Percentiles rank a stretch among this genome's conserved stretches.
These are phyloP conservation scores for Bombardia bombarda DNA, from an alignment of 495 filamentous ascomycete genomes.

Conservation along the genomic window DNA sequence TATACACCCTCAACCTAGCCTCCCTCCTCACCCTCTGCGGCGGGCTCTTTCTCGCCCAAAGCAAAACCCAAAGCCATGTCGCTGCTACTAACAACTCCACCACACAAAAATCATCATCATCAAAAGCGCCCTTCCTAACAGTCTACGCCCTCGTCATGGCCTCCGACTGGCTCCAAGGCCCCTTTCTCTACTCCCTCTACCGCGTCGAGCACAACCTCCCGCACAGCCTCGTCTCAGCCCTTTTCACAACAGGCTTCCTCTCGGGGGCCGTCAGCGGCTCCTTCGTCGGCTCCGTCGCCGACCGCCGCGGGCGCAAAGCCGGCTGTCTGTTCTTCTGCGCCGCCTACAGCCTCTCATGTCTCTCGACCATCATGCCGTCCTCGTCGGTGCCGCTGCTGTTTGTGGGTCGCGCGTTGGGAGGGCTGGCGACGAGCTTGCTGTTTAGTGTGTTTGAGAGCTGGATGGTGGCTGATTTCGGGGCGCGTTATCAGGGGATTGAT, in stretches of 20 bases:
- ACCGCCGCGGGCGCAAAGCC: constrained; percentile 39
- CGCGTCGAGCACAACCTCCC: constrained; percentile 39
- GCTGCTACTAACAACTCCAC: not conserved
- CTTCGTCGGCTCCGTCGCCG: constrained; percentile 41
- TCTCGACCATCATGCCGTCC: constrained; percentile 32
- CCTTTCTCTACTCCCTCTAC: constrained; percentile 50
- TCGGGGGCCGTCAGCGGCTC: constrained; percentile 40
- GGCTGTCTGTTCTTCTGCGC: constrained; percentile 44
- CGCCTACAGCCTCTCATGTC: constrained; percentile 41
- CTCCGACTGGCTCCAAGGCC: constrained; percentile 50
- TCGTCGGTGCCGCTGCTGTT: constrained; percentile 30
- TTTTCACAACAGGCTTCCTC: constrained; percentile 47
- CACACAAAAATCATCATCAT: not conserved
- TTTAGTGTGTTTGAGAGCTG: constrained; percentile 51
- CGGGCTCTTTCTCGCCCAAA: constrained; percentile 11
- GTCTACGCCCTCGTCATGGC: constrained; percentile 43
- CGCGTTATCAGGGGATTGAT: constrained; percentile 21
- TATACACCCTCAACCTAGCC: constrained; percentile 18
- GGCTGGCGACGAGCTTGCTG: constrained; percentile 44
- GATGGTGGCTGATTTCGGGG: constrained; percentile 48
- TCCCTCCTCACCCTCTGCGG: constrained; percentile 18
- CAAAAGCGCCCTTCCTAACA: constrained; percentile 26
- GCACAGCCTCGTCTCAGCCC: constrained; percentile 35
- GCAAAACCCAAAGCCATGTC: not conserved
- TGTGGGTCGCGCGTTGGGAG: constrained; percentile 43